Percentiles rank a stretch among this genome's conserved stretches.
Conservation (phyloP, 2,329 filamentous ascomycete species). For the Knufia petricola region DNA sequence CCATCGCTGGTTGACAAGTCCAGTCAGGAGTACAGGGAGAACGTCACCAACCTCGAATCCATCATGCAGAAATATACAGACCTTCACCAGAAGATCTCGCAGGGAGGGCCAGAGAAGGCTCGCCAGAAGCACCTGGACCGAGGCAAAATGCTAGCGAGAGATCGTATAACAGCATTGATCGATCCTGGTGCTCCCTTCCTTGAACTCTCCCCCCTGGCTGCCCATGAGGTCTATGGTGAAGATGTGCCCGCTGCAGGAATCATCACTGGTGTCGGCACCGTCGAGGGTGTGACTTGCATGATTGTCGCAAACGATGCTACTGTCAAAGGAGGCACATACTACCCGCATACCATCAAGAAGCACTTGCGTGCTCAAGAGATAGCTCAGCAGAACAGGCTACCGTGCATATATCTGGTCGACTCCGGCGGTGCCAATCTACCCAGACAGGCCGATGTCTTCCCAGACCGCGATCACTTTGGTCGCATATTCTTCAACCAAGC, state of each 20-base stretch:
- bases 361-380: constrained; percentile 86
- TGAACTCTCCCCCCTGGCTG: constrained; percentile 87
- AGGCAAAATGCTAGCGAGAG: constrained; percentile 89
- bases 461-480: constrained; percentile 87
- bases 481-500: constrained; percentile 98
- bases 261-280: constrained; percentile 81
- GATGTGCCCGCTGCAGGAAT: constrained; percentile 85
- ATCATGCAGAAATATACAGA: constrained; percentile 58
- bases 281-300: constrained; percentile 84
- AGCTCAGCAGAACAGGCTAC: constrained; percentile 71
- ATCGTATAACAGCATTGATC: constrained; percentile 76
- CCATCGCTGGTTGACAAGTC: constrained; percentile 66
- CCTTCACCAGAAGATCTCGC: constrained; percentile 61
- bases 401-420: constrained; percentile 92
- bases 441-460: constrained; percentile 91
- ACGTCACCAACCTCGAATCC: constrained; percentile 65
- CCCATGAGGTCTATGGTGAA: constrained; percentile 77
- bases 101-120: constrained; percentile 72
- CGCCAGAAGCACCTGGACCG: constrained; percentile 76
- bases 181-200: constrained; percentile 85
- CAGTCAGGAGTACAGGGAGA: constrained; percentile 71
- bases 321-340: constrained; percentile 95
- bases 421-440: constrained; percentile 92
- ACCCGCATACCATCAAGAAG: constrained; percentile 95
- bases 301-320: constrained; percentile 95